Conservation (phyloP, 1,139 yeast genomes). For the Lodderomyces theae region DNA sequence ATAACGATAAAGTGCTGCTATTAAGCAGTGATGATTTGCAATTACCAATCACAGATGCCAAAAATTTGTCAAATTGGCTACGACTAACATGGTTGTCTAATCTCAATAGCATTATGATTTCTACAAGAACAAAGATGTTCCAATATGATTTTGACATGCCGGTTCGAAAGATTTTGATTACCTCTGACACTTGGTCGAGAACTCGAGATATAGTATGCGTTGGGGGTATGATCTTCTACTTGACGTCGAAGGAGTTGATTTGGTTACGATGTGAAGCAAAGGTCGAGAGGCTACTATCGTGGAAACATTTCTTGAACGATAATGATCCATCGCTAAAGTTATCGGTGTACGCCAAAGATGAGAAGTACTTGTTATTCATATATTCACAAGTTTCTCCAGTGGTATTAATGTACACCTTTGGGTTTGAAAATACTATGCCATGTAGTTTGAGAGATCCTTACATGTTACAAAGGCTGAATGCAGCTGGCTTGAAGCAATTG, state of each 20-base stretch:
- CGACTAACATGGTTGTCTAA: conserved; percentile 45
- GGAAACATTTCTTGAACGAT: conserved; percentile 65
- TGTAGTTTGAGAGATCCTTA: conserved; percentile 25
- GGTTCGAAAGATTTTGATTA: conserved; percentile 26
- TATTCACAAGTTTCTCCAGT: conserved; percentile 44
- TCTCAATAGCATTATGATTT: conserved; percentile 30
- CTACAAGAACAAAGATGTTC: conserved; percentile 46
- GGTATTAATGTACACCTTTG: conserved; percentile 44
- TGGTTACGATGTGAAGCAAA: conserved; percentile 27
- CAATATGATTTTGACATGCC: conserved; percentile 22
- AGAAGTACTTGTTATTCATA: conserved; percentile 29
- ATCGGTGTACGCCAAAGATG: conserved; percentile 20
- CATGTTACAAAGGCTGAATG: conserved; percentile 16
- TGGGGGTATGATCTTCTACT: conserved; percentile 33
- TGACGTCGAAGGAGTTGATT: conserved; percentile 63
- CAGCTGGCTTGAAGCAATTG: conserved; percentile 12
- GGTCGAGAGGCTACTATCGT: conserved; percentile 49
- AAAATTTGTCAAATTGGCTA: conserved; percentile 58
- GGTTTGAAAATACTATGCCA: conserved; percentile 36
- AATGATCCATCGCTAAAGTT: conserved; percentile 56
- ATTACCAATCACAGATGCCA: conserved; percentile 32
- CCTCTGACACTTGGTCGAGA: conserved; percentile 58
- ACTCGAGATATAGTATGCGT: conserved; percentile 44
- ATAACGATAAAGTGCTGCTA: not conserved
- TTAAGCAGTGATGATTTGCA: not conserved